Evolutionary conservation across 805 yeast genomes (phyloP).

Genomic region (Candida coleopterorum): DNA sequence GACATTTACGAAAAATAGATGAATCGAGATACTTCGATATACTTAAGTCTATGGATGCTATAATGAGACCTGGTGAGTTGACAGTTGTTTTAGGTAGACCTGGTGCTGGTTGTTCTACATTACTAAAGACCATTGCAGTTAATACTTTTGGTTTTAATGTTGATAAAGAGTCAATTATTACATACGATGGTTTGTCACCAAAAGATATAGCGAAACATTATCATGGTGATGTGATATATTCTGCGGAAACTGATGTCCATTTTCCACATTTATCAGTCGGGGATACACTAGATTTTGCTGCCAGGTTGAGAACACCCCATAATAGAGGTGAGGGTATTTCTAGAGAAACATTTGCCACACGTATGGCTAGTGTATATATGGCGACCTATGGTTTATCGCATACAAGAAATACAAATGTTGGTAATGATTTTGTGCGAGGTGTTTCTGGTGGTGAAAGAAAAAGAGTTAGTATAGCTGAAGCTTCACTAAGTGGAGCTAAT

Average conservation of each 20-base stretch:
- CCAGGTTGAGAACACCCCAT: constrained; percentile 44
- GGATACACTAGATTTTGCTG: constrained; percentile 53
- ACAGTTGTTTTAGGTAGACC: constrained; percentile 41
- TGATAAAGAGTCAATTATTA: constrained; percentile 25
- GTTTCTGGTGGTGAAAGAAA: constrained; percentile 72
- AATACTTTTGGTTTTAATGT: constrained; percentile 35
- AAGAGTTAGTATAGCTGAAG: constrained; percentile 68
- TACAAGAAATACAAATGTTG: constrained; percentile 59
- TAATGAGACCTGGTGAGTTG: constrained; percentile 34
- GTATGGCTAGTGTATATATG: constrained; percentile 40
- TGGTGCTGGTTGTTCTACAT: constrained; percentile 39
- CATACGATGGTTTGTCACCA: constrained; percentile 31
- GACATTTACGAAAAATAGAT: constrained; percentile 16
- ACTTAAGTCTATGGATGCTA: constrained; percentile 31
- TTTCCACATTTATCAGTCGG: constrained; percentile 53
- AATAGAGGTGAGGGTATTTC: constrained; percentile 34
- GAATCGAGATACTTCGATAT: constrained; percentile 26
- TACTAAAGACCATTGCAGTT: constrained; percentile 34
- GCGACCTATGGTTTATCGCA: constrained; percentile 52
- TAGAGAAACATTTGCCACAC: constrained; percentile 33
- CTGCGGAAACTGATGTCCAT: constrained; percentile 54
- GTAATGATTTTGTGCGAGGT: constrained; percentile 64
- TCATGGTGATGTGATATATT: constrained; percentile 37
- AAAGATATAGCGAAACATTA: constrained; percentile 24
- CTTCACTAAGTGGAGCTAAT: constrained; percentile 47